Evolutionary conservation across 1,284 basidiomycete genomes (phyloP), one percentile per base, ranked within the genome.

Genomic region (Leccinum brunneo-olivaceum): DNA sequence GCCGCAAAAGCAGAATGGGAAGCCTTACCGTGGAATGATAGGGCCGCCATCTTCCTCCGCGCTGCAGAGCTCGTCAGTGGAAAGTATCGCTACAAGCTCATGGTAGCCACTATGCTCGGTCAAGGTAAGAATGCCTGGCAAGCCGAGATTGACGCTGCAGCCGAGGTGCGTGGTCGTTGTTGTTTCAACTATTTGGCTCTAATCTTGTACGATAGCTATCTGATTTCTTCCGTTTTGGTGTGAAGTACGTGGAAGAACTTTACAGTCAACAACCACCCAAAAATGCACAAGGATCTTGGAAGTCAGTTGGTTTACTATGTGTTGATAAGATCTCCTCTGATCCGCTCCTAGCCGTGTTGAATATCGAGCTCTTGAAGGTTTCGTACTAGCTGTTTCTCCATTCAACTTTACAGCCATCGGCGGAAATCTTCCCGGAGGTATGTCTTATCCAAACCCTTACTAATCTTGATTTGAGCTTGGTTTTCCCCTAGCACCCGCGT

Each of bases 111-210:
- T 37, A 97, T 98, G 72, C 76, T 99, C 35, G 95, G 95, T 11
- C 95, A 99, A 71, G 95, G 96, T 42, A 99, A 99, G 80, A 99
- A 98, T 64, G 85, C 80, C 10, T 98, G 95, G 95, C 95, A 99
- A 70, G 96, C 95, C 18, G 95, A 99, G 75, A 98, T 99, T 52
- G 95, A 99, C 67, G 90, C 96, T 41, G 95, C 93, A 21, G 95
- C 96, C 14, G 95, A 98, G 81, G 88, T 90, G 47, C 74, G 53
- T 27, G 16, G 15, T 15, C 7, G 4, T 7, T 14, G 20, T 34
- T 11, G n/a, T 6, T 24, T 30, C 24, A 18, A 19, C 24, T 38
- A 11, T 41, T n/a, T 20, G 32, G 16, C 20, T 36, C 47, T 48
- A 28, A 46, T 24, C 10, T 35, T 27, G 20, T 29, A 19, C 6